Percentiles rank a stretch among this genome's conserved stretches.
Conservation (phyloP, 352 stramenopile species). For the Phytophthora rubi region DNA sequence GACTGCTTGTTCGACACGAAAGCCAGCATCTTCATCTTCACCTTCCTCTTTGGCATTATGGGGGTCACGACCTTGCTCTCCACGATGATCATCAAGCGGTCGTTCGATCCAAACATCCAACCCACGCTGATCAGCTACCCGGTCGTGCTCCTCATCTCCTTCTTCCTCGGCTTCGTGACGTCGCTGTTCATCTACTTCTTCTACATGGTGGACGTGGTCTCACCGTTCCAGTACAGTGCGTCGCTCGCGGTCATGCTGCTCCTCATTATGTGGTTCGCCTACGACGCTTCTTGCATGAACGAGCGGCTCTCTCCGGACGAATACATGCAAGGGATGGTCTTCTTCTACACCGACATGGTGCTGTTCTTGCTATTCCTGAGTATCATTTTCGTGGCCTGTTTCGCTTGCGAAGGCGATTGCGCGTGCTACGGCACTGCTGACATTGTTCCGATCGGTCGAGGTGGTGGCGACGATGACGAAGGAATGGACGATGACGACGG, state of each 20-base stretch:
- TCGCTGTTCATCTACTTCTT: slow-evolving; percentile 71
- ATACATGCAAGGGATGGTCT: slow-evolving; percentile 87
- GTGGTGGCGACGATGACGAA: slow-evolving; percentile 38
- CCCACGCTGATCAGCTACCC: slow-evolving; percentile 65
- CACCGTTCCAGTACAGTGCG: slow-evolving; percentile 56
- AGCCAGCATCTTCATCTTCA: slow-evolving; percentile 71
- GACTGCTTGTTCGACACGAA: slow-evolving; percentile 67
- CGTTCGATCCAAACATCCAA: slow-evolving; percentile 38
- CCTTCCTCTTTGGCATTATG: slow-evolving; percentile 71
- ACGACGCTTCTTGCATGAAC: slow-evolving; percentile 82
- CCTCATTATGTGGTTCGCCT: slow-evolving; percentile 85
- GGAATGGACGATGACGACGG: slow-evolving; percentile 18
- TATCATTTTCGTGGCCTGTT: slow-evolving; percentile 81
- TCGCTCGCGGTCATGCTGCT: slow-evolving; percentile 63
- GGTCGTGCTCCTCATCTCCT: slow-evolving; percentile 55
- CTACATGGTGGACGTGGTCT: slow-evolving; percentile 60
- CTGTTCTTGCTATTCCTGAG: slow-evolving; percentile 80
- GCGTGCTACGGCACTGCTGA: slow-evolving; percentile 76
- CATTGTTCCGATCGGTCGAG: slow-evolving; percentile 57
- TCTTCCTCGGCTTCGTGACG: slow-evolving; percentile 61
- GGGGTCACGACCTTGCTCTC: slow-evolving; percentile 61
- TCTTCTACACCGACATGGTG: slow-evolving; percentile 87
- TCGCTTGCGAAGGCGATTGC: slow-evolving; percentile 79
- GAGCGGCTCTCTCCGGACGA: slow-evolving; percentile 76
- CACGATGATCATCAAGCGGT: slow-evolving; percentile 53